Base-by-base conservation (phyloP, 208 protist genomes). In the Angomonas deanei region DNA sequence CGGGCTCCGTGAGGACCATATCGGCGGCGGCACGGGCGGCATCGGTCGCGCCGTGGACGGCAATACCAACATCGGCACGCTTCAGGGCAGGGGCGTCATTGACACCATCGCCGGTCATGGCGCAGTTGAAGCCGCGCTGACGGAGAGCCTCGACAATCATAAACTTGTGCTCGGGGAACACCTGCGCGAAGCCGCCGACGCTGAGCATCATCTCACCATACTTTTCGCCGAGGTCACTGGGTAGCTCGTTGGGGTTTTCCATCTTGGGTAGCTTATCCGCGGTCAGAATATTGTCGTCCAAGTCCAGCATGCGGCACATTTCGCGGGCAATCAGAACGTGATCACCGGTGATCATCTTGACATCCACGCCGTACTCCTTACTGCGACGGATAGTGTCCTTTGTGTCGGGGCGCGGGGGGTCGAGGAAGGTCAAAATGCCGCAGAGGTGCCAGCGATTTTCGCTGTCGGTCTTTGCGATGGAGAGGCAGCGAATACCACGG, bases 91-190 rank as follows among this genome's bases (percentile, higher is more conserved):
- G 96, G 21, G 96, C 87, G 74, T 98, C 97, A 76, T 98, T 98
- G 1, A 98, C 93, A 58, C 97, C 97, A 81, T 99, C 97, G 61
- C 97, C 97, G 48, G 96, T 98, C 97, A 99, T 98, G 58, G 94
- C 96, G 28, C 91, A 85, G 19, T 92, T 88, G 73, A 93, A 91
- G 27, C 88, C 85, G 15, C 72, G 63, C 60, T 94, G 77, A 61
- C 97, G 92, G 39, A 98, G 83, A 23, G 82, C 64, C 67, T 96
- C 75, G 1, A 98, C 94, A 74, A 98, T 97, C 31, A 94, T 76
- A 66, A 91, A 97, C 72, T 99, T 99, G 78, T 97, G 88, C 74
- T 98, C 94, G 24, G 96, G 96, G 68, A 92, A 95, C 54, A 98
- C 95, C 66, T 97, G 81, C 31, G 92, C 93, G 73, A 97, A 97